Base-by-base conservation (phyloP, 2,329 filamentous ascomycete genomes). In the Pseudofabraea citricarpa region DNA sequence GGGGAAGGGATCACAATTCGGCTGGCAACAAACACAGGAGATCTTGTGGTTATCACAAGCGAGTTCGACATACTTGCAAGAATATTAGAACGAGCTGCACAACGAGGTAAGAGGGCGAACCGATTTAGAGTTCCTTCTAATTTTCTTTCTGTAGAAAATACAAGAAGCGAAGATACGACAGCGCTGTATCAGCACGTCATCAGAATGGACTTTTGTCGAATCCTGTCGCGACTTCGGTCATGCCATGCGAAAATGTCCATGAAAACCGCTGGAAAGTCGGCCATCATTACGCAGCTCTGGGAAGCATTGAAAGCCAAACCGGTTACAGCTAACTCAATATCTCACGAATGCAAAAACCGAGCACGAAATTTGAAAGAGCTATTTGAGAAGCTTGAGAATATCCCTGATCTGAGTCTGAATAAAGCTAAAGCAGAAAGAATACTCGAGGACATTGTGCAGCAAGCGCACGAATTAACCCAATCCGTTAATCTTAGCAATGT, bases 171-270 rank as follows among this genome's bases (percentile, higher is more conserved):
- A 16, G 54, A 56, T 43, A 40, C 26, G 15, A 43, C 50, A 15
- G 18, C 40, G 16, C 45, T 50, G 31, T 45, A 56, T 46, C 48
- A 37, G 48, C 16, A 53, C n/a, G 43, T 58, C 29, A 29, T 57
- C 44, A 38, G 13, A 19, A 26, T 58, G 37, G 54, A 58, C 35
- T 40, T 49, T 10, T 18, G 39, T 39, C 51, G 51, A 38, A 58
- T 58, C 32, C 22, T 55, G 29, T 48, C 49, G 27, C 52, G 53
- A 29, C 41, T 58, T 33, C 52, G 56, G 39, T 56, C 49, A 45
- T 44, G 47, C 19, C 49, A 55, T 45, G 27, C 36, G 4, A 41
- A 44, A 21, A n/a, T n/a, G n/a, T 44, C 21, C 13, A 15, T 18
- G 38, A 50, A 45, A 38, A 49, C 44, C 40, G 21, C 32, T 50